phyloP scores from a whole-genome alignment of 2,329 filamentous ascomycete genomes.

The Chalaropsis ovoidea region DNA sequence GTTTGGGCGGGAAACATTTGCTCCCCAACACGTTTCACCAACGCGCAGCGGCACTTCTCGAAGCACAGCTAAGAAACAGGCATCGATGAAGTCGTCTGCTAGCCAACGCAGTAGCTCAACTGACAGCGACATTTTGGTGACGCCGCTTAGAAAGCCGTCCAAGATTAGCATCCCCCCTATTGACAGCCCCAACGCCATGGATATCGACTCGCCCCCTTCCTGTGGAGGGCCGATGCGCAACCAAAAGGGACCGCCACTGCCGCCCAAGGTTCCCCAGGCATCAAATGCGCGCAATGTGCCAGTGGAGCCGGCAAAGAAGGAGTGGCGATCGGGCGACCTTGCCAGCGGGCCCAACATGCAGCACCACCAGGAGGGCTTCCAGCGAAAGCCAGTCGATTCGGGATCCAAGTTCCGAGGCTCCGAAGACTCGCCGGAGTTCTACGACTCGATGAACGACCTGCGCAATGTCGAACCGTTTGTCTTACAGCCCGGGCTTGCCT shows the following conservation, averaged over 20 bases:
- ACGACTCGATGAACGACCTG: constrained; percentile 45
- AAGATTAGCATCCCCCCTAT: constrained; percentile 25
- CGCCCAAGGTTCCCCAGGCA: constrained; percentile 23
- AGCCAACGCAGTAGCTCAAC: constrained; percentile 13
- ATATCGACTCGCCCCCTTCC: constrained; percentile 47
- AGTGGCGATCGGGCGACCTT: constrained; percentile 48
- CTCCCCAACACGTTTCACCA: constrained; percentile 31
- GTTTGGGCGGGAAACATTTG: constrained; percentile 47
- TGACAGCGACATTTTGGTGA: constrained; percentile 8
- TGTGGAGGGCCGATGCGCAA: constrained; percentile 28
- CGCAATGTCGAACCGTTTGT: constrained; percentile 47
- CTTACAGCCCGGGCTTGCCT: constrained; percentile 42
- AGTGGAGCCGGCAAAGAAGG: constrained; percentile 49
- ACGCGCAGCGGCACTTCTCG: constrained; percentile 20
- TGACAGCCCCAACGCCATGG: constrained; percentile 52
- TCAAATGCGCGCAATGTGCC: constrained; percentile 42
- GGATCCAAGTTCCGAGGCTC: constrained; percentile 36
- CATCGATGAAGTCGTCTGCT: constrained; percentile 8
- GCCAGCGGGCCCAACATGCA: constrained; percentile 1
- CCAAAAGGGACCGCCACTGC: constrained; percentile 26
- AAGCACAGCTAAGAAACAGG: constrained; percentile 16
- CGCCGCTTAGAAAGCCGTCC: not conserved
- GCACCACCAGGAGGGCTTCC: constrained; percentile 4
- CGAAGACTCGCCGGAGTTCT: constrained; percentile 47
- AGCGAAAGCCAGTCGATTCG: constrained; percentile 24